Percentiles rank a stretch among this genome's conserved stretches.
These are phyloP conservation scores for Penicillium chermesinum DNA, from an alignment of 495 filamentous ascomycete species.

Conservation along the genomic window DNA sequence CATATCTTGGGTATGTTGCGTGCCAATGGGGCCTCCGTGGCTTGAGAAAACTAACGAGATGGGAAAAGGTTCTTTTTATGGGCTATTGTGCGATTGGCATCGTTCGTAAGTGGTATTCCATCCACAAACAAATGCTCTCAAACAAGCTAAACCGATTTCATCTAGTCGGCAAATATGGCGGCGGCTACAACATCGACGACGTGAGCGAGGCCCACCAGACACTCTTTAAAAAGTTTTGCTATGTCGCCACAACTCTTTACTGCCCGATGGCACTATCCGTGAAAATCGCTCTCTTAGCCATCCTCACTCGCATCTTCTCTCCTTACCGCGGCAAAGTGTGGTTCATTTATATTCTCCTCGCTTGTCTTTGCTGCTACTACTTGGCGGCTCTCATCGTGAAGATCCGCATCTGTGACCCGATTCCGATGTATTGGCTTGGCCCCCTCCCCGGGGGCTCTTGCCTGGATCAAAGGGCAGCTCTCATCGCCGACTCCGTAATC, in stretches of 20 bases:
- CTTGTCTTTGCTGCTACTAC: conserved; percentile 38
- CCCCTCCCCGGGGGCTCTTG: conserved; percentile 17
- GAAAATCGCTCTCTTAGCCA: conserved; percentile 45
- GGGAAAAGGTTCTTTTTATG: conserved; percentile 28
- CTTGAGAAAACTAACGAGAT: neutral
- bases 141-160: neutral
- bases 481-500: conserved; percentile 45
- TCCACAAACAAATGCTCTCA: neutral
- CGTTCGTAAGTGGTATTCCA: conserved; percentile 20
- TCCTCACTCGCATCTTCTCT: conserved; percentile 44
- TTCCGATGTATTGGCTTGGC: conserved; percentile 20
- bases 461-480: conserved; percentile 37
- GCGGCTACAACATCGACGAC: conserved; percentile 30
- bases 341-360: conserved; percentile 43
- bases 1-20: conserved; percentile 30
- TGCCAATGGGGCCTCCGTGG: neutral
- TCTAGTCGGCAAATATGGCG: conserved; percentile 35
- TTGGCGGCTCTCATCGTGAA: conserved; percentile 21
- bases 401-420: conserved; percentile 22
- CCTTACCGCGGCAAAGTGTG: conserved; percentile 35
- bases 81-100: conserved; percentile 35
- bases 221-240: conserved; percentile 36
- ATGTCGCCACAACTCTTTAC: conserved; percentile 42
- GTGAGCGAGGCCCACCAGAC: conserved; percentile 15
- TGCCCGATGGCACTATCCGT: conserved; percentile 44